These are phyloP conservation scores for Brassica cretica DNA, from an alignment of 345 rosid genomes.

Conservation along the genomic window DNA sequence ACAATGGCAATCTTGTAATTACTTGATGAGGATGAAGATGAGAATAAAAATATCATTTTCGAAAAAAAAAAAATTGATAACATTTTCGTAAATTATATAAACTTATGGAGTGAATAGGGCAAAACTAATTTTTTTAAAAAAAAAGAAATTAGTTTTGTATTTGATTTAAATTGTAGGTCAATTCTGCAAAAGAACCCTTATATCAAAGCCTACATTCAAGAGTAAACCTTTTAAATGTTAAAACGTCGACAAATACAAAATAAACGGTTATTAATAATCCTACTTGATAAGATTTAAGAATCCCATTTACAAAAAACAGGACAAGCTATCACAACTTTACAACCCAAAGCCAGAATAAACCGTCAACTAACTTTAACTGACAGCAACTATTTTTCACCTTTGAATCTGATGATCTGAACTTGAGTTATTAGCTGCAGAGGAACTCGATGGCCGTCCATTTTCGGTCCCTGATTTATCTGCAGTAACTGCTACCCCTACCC, in stretches of 20 bases:
- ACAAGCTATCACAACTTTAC: slow-evolving; percentile 36
- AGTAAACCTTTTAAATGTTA: slow-evolving; percentile 7
- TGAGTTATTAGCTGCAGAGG: slow-evolving; percentile 41
- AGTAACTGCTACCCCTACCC: slow-evolving; percentile 20
- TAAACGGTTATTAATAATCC: slow-evolving; percentile 23
- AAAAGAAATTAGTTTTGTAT: too few relatives aligned
- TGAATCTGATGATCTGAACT: slow-evolving; percentile 52
- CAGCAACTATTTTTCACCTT: slow-evolving; percentile 38
- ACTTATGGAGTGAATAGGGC: too few relatives aligned
- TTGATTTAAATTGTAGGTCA: too few relatives aligned
- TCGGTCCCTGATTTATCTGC: slow-evolving; percentile 49
- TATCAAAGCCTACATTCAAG: background rate
- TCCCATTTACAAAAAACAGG: slow-evolving; percentile 34
- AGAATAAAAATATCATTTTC: too few relatives aligned
- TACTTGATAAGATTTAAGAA: slow-evolving; percentile 12
- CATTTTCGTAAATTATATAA: too few relatives aligned
- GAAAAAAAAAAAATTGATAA: too few relatives aligned
- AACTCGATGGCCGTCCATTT: slow-evolving; percentile 49
- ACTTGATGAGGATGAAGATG: too few relatives aligned
- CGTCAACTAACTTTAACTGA: slow-evolving; percentile 35
- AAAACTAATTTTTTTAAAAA: too few relatives aligned
- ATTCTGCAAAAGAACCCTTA: too few relatives aligned
- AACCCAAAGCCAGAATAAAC: slow-evolving; percentile 39
- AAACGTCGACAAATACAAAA: slow-evolving; percentile 1
- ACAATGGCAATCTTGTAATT: too few relatives aligned